Percentiles rank a stretch among this genome's conserved stretches.
These are phyloP conservation scores for Remersonia thermophila DNA, from an alignment of 2,329 filamentous ascomycete genomes.

Conservation along the genomic window DNA sequence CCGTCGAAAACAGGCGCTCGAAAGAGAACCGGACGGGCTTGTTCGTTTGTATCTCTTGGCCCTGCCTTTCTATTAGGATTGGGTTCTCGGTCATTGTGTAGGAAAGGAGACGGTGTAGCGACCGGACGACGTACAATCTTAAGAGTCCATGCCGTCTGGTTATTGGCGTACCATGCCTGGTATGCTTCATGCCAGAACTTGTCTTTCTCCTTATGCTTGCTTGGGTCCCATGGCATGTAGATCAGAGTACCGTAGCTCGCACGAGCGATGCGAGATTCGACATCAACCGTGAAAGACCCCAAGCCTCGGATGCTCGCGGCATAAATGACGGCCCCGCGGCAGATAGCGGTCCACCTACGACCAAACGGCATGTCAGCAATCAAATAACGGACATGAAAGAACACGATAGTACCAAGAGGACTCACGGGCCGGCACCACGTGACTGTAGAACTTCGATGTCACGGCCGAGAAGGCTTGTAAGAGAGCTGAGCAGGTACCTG, in stretches of 20 bases:
- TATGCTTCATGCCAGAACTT: neutral
- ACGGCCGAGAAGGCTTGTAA: constrained; percentile 3
- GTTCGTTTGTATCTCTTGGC: too few species aligned
- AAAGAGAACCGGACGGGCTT: too few species aligned
- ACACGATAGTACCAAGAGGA: constrained; percentile 4
- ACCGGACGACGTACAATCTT: constrained; percentile 3
- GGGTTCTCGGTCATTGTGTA: too few species aligned
- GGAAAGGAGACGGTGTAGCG: too few species aligned
- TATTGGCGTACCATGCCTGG: neutral
- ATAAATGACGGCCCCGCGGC: constrained; percentile 14
- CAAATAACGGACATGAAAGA: neutral
- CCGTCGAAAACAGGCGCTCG: too few species aligned
- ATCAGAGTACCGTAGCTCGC: constrained; percentile 7
- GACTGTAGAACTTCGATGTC: constrained; percentile 21
- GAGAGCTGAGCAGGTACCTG: constrained; percentile 17
- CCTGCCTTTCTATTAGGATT: too few species aligned
- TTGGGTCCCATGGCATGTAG: neutral
- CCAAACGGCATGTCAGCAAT: neutral
- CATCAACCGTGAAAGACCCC: neutral
- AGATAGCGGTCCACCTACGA: constrained; percentile 15
- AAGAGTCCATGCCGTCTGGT: constrained; percentile 15
- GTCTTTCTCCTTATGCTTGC: constrained; percentile 4
- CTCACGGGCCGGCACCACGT: constrained; percentile 23
- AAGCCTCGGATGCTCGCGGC: constrained; percentile 1
- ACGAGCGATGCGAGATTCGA: constrained; percentile 10